Evolutionary conservation across 495 filamentous ascomycete species (phyloP).

Genomic region (Neurospora sp.): DNA sequence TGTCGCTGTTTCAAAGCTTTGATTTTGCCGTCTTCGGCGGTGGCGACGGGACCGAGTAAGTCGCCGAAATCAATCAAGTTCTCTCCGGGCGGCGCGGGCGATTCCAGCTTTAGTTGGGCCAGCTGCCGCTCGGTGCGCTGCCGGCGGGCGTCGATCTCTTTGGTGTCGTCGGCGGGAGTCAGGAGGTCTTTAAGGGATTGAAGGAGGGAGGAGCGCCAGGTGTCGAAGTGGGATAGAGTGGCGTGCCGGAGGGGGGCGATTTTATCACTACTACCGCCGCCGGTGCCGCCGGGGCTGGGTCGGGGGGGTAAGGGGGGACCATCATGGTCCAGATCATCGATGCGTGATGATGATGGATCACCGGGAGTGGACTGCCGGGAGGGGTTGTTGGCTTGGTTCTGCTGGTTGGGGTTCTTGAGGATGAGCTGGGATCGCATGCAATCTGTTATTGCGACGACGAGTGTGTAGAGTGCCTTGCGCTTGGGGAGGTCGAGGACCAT

Average conservation of each 20-base stretch:
- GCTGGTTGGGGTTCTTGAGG: slow-evolving; percentile 6
- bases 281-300: not conserved
- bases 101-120: slow-evolving; percentile 8
- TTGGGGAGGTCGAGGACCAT: slow-evolving; percentile 31
- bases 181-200: slow-evolving; percentile 28
- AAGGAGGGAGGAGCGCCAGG: slow-evolving; percentile 28
- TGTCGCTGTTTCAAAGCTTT: not conserved
- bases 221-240: slow-evolving; percentile 23
- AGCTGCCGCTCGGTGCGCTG: slow-evolving; percentile 13
- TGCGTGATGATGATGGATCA: slow-evolving; percentile 1
- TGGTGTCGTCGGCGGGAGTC: slow-evolving; percentile 22
- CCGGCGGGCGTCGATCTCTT: slow-evolving; percentile 26
- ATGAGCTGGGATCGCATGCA: slow-evolving; percentile 35
- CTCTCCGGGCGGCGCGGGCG: slow-evolving; percentile 8
- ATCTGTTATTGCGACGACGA: slow-evolving; percentile 26
- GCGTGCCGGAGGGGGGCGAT: slow-evolving; percentile 15
- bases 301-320: not conserved
- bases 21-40: not conserved
- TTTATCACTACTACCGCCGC: not conserved
- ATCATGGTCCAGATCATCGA: not conserved
- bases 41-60: not conserved
- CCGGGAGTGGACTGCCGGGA: not conserved
- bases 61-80: slow-evolving; percentile 23
- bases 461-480: slow-evolving; percentile 30
- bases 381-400: not conserved